Conservation (phyloP, 371 early-diverging fungal species). For the Saksenaea oblongispora region DNA sequence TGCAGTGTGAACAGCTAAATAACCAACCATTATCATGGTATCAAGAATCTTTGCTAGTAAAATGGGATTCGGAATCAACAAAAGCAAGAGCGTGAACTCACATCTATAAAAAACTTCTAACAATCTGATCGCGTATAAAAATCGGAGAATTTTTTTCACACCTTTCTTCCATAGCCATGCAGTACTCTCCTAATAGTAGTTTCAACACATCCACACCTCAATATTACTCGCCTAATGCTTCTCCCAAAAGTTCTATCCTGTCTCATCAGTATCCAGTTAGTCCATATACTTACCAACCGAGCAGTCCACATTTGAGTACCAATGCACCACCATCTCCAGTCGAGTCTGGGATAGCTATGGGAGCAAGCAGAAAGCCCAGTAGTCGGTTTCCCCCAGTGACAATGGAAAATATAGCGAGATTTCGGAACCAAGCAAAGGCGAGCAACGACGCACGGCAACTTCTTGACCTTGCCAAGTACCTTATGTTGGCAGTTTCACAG, state of each 20-base stretch:
- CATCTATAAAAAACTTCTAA: no score
- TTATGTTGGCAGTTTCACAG: constrained; percentile 56
- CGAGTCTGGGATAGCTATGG: background rate
- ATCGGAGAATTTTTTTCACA: background rate
- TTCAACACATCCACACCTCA: background rate
- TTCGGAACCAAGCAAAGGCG: constrained; percentile 68
- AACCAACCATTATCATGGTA: no score
- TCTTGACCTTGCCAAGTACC: constrained; percentile 75
- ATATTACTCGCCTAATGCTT: background rate
- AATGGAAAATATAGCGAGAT: constrained; percentile 63
- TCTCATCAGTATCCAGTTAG: background rate
- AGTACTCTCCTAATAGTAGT: background rate
- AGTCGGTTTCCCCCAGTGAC: constrained; percentile 37
- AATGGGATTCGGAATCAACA: no score
- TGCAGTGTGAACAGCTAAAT: no score
- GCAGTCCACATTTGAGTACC: background rate
- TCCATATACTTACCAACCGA: background rate
- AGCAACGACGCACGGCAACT: constrained; percentile 72
- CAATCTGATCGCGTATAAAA: background rate
- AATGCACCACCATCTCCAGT: background rate
- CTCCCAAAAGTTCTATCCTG: background rate
- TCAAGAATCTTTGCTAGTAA: no score
- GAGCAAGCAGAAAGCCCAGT: background rate
- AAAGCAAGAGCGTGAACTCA: no score
- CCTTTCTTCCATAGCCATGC: background rate